Percentiles rank a stretch among this genome's conserved stretches.
Evolutionary conservation across 2,329 filamentous ascomycete genomes (phyloP).

Genomic region (Cucurbitaria berberidis): DNA sequence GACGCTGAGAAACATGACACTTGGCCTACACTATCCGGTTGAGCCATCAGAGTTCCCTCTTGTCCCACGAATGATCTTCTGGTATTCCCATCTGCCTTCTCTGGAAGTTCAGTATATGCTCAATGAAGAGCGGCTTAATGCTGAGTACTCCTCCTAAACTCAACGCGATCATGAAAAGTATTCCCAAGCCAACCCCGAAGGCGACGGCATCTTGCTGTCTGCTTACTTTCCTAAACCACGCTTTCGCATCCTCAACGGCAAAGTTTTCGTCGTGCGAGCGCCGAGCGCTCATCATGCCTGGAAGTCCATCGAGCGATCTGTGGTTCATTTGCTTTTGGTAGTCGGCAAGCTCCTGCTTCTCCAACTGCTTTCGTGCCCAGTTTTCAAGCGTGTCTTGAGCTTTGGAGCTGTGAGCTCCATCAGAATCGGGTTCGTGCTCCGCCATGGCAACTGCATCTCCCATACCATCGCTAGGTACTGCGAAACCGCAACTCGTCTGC

Average conservation of each 20-base stretch:
- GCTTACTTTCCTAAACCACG: constrained; percentile 30
- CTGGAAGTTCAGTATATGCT: constrained; percentile 31
- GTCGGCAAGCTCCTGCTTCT: constrained; percentile 57
- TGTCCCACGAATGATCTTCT: constrained; percentile 14
- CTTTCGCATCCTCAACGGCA: constrained; percentile 51
- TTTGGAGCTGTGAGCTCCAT: constrained; percentile 13
- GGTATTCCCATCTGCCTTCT: constrained; percentile 29
- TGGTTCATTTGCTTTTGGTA: constrained; percentile 66
- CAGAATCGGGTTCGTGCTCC: constrained; percentile 22
- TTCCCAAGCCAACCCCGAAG: constrained; percentile 24
- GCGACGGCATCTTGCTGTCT: constrained; percentile 33
- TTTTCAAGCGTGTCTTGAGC: constrained; percentile 62
- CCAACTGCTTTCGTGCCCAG: constrained; percentile 58
- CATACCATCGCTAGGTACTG: constrained; percentile 56
- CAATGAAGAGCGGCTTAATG: constrained; percentile 26
- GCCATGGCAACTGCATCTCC: constrained; percentile 28
- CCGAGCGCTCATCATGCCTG: constrained; percentile 53
- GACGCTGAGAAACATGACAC: background rate
- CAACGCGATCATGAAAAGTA: constrained; percentile 28
- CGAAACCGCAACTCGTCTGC: constrained; percentile 71
- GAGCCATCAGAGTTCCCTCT: constrained; percentile 10
- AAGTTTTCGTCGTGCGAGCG: constrained; percentile 54
- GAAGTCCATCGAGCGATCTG: constrained; percentile 30
- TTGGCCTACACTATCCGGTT: background rate
- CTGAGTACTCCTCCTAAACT: constrained; percentile 22